These are phyloP conservation scores for Trichosporon sp. DNA, from an alignment of 1,284 basidiomycete genomes.

Conservation along the genomic window DNA sequence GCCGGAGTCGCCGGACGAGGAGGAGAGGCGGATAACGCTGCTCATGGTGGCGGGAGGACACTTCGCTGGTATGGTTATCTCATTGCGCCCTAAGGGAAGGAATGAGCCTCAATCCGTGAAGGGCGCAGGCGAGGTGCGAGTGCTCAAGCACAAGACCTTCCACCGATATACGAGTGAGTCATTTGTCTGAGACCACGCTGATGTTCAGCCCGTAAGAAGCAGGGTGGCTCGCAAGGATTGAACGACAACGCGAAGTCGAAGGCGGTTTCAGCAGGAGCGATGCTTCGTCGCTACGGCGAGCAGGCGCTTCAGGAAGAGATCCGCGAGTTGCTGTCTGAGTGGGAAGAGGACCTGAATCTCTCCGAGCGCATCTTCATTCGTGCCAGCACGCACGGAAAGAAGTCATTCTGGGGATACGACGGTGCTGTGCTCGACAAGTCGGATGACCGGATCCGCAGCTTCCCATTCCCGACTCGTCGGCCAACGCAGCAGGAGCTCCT, in stretches of 20 bases:
- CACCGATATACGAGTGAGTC: conserved; percentile 91
- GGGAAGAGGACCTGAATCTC: conserved; percentile 71
- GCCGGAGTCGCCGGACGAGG: conserved; percentile 42
- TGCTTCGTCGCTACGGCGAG: conserved; percentile 91
- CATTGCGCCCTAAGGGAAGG: conserved; percentile 51
- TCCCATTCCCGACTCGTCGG: conserved; percentile 87
- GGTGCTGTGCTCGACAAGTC: conserved; percentile 59
- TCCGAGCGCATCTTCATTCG: conserved; percentile 86
- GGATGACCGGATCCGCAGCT: conserved; percentile 74
- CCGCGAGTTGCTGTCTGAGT: conserved; percentile 67
- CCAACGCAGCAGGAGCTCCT: conserved; percentile 89
- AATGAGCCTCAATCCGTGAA: conserved; percentile 55
- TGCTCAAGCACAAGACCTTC: conserved; percentile 91
- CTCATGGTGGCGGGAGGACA: conserved; percentile 97
- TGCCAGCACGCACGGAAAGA: conserved; percentile 74
- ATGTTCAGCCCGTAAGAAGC: conserved; percentile 80
- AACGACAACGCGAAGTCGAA: conserved; percentile 91
- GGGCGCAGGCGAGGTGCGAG: conserved; percentile 60
- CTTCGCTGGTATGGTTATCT: conserved; percentile 86
- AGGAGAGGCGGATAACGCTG: conserved; percentile 79
- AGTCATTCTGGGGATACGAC: conserved; percentile 83
- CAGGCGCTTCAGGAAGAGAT: conserved; percentile 91
- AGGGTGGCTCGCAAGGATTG: conserved; percentile 87
- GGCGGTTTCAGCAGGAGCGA: conserved; percentile 91
- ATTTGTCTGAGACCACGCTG: not conserved